Evolutionary conservation across 345 rosid species (phyloP), one percentile per base, ranked within the genome.

Genomic region (Noccaea bulbosa): DNA sequence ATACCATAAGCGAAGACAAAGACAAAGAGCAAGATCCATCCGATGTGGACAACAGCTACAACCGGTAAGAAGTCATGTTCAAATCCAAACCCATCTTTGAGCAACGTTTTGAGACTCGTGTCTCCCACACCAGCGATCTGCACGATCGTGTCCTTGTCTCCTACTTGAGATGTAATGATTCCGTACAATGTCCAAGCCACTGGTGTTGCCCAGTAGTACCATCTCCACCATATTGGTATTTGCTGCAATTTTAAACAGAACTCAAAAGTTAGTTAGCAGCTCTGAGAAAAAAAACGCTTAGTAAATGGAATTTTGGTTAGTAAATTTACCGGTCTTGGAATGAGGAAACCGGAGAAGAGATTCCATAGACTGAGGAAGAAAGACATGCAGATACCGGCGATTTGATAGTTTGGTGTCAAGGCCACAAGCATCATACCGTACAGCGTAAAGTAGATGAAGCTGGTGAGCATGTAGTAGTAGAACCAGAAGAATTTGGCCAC

Each of bases 141-240:
- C 14, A 89, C 52, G 2, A 4, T 7, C 24, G 68, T 1, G 3
- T 76, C 67, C 3, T 33, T 73, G 74, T 92, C 87, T 50, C 96
- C 96, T 17, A 88, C 80, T 74, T 89, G 96, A 63, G 88, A 80
- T 11, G 94, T 78, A 46, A 89, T 74, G n/a, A 92, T 79, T 2
- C 92, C 96, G 11, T 89, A 84, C n/a, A 89, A 33, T 61, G 92
- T 87, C 98, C 96, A 92, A 4, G 96, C 81, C 64, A 83, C 87
- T 0, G 96, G 98, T 10, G 86, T 77, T 27, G 68, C 81, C 91
- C 96, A 92, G 67, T 92, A 86, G 63, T 87, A 88, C 98, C 98
- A 89, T 72, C 94, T 88, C 96, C 96, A 92, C 98, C 96, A 89
- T n/a, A 84, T 50, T 0, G 96, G 98, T 20, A 89, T 81, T 83